These are phyloP conservation scores for Oenanthe javanica DNA, from an alignment of 140 eudicot species.

Conservation along the genomic window DNA sequence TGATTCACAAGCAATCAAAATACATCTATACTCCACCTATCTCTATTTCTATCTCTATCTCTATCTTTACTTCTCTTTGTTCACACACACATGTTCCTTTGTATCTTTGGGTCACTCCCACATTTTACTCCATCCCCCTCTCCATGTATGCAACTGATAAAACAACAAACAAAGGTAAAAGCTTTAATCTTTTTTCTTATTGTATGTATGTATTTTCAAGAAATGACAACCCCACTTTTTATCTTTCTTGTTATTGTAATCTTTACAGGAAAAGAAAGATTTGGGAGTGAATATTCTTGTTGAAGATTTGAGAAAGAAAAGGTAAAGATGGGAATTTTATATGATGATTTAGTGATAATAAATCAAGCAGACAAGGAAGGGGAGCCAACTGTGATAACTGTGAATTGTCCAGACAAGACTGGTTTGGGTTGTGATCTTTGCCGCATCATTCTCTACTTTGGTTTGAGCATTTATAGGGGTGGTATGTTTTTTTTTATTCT, in stretches of 20 bases:
- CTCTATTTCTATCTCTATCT: not conserved
- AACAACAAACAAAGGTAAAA: not conserved
- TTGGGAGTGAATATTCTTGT: no score
- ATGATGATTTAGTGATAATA: constrained; percentile 74
- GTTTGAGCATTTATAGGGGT: constrained; percentile 68
- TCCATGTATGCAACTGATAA: not conserved
- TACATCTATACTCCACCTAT: not conserved
- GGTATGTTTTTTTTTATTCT: constrained; percentile 34
- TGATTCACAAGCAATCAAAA: not conserved
- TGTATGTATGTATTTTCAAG: not conserved
- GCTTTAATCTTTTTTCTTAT: not conserved
- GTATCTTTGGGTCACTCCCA: constrained; percentile 6
- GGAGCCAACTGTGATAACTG: constrained; percentile 68
- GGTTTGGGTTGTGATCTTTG: constrained; percentile 96
- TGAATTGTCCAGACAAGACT: constrained; percentile 90
- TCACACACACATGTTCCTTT: constrained; percentile 8
- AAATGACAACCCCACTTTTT: not conserved
- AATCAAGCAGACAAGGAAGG: constrained; percentile 50
- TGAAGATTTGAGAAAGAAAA: not conserved
- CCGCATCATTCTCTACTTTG: constrained; percentile 81
- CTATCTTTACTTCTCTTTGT: not conserved
- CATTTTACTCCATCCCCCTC: not conserved
- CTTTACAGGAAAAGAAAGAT: not conserved
- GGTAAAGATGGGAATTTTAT: constrained; percentile 50
- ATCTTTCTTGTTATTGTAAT: not conserved